Base-by-base conservation (phyloP, 176 grass and related monocot species). In the Thalia dealbata region DNA sequence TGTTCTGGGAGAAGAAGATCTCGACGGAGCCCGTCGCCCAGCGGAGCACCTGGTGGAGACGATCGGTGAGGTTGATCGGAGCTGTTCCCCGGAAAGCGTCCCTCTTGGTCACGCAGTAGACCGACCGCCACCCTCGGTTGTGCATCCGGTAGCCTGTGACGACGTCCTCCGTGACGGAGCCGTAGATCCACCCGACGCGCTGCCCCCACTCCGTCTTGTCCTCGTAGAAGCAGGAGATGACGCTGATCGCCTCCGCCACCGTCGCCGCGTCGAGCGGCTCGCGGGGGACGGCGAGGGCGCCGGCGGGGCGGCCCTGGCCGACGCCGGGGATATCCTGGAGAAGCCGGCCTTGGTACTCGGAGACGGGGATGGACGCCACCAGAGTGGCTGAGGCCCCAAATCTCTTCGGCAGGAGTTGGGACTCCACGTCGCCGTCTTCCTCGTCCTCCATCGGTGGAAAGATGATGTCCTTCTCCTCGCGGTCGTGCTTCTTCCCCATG, bases 1-100 rank as follows among this genome's bases (percentile, higher is more conserved):
- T 97, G 81, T 97, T 97, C 5, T 85, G 82, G 15, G 93, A 97
- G 84, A 97, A 97, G 89, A 97, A 97, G 82, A 97, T 97, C 89
- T 97, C 93, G 25, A 91, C 90, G 2, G 95, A 99, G 6, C 95
- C 95, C 6, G 95, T 99, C 26, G 95, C 95, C 95, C 95, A 99
- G 7, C 95, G 87, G 68, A 99, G 90, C 23, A 99, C 87, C 77
- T 99, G 95, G 64, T 99, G 87, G 7, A 99, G 83, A 0, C 90
- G 56, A 62, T 93, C 90, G 5, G 90, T 93, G n/a, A 93, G 87
- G 71, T 99, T 99, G 83, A 99, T 99, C 7, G 95, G 90, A 46
- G 95, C 90, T 15, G 95, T 92, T 28, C 95, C 89, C 0, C 95
- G 77, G 75, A 99, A 97, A 0, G 93, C 93, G 24, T 97, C 93